A percentile compares a stretch with the other conserved stretches of the same genome.
phyloP scores from a whole-genome alignment of 2,329 filamentous ascomycete genomes.

The Stachybotrys chlorohalonatus region DNA sequence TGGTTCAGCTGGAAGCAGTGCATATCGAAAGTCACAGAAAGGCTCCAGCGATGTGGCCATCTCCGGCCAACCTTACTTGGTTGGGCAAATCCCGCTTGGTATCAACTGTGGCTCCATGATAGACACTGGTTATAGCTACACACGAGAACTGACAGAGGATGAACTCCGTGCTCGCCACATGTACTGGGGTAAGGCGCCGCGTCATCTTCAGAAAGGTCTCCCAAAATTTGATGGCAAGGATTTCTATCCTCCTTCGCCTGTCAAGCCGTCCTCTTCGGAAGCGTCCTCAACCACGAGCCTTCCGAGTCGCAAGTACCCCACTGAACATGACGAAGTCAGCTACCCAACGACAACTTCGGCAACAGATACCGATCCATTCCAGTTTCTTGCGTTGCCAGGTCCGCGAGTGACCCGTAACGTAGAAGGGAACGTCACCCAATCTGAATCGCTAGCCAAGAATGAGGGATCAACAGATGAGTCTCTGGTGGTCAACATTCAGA shows the following conservation, averaged over 20 bases:
- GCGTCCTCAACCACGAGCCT: constrained; percentile 1
- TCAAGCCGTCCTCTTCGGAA: constrained; percentile 22
- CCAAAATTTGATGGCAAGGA: constrained; percentile 58
- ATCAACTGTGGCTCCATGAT: constrained; percentile 29
- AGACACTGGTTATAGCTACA: constrained; percentile 43
- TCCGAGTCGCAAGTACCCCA: background rate
- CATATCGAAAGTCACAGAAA: background rate
- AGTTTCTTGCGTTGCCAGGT: constrained; percentile 5
- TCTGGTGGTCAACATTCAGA: constrained; percentile 11
- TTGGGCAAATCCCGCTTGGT: constrained; percentile 40
- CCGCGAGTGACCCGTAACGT: constrained; percentile 9
- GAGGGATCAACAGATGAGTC: constrained; percentile 11
- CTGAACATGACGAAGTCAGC: background rate
- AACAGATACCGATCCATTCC: constrained; percentile 9
- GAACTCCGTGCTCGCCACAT: constrained; percentile 49
- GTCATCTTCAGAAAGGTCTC: constrained; percentile 39
- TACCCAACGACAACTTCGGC: background rate
- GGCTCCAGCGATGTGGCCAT: background rate
- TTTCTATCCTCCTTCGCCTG: constrained; percentile 50
- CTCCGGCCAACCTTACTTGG: constrained; percentile 38
- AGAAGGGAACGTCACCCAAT: constrained; percentile 20
- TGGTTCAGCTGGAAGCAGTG: background rate
- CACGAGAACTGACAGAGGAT: constrained; percentile 46
- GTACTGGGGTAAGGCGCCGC: constrained; percentile 51
- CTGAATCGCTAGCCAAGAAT: constrained; percentile 17